These are phyloP conservation scores for Trypanosoma lewisi DNA, from an alignment of 208 protist genomes.

Conservation along the genomic window DNA sequence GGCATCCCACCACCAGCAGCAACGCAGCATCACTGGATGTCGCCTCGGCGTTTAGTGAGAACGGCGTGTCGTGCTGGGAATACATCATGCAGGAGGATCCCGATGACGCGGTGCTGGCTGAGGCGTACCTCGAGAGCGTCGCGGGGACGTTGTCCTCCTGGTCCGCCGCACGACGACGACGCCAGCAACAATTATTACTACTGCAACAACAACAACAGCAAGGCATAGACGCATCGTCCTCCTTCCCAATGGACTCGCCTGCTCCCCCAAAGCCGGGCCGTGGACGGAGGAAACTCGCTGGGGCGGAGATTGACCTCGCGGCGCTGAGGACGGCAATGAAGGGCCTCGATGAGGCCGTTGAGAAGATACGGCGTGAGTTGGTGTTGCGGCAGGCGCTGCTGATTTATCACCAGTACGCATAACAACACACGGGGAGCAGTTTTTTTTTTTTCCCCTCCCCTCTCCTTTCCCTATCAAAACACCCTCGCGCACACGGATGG, in stretches of 20 bases:
- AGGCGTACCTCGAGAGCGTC: conserved; percentile 52
- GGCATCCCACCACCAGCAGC: too few species aligned
- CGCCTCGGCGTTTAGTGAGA: conserved; percentile 10
- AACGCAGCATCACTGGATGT: background rate
- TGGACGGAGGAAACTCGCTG: conserved; percentile 35
- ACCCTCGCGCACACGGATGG: too few species aligned
- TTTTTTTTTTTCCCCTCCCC: background rate
- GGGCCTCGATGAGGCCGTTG: conserved; percentile 44
- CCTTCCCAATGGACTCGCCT: background rate
- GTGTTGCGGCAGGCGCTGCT: conserved; percentile 47
- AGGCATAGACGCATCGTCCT: background rate
- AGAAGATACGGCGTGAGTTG: conserved; percentile 53
- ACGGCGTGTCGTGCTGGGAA: conserved; percentile 58
- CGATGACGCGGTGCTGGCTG: conserved; percentile 45
- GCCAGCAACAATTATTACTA: background rate
- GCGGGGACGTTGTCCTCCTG: conserved; percentile 2
- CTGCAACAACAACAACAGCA: conserved; percentile 1
- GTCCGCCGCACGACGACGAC: background rate
- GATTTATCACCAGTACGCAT: conserved; percentile 36
- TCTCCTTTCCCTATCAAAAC: too few species aligned
- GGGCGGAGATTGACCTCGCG: conserved; percentile 48
- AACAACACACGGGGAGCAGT: background rate
- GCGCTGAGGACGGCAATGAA: conserved; percentile 41
- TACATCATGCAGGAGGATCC: conserved; percentile 45
- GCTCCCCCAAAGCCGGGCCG: conserved; percentile 20